phyloP scores from a whole-genome alignment of 768 basidiomycete genomes.

The Tricholoma sp. region DNA sequence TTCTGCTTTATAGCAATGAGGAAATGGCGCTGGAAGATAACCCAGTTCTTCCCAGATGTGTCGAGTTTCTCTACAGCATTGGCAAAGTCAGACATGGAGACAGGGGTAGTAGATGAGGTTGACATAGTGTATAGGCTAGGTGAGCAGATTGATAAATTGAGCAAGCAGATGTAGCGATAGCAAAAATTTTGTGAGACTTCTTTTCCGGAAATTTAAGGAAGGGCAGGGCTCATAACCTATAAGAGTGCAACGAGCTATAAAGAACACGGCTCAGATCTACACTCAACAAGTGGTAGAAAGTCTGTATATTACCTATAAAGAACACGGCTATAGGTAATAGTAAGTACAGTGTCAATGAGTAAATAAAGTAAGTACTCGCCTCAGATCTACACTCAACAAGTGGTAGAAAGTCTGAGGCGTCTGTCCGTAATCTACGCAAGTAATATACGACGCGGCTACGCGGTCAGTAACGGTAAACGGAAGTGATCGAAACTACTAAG shows the following conservation, averaged over 20 bases:
- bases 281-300: neutral
- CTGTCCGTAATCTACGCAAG: neutral
- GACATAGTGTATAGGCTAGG: neutral
- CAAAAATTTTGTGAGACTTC: neutral
- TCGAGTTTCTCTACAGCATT: neutral
- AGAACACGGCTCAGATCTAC: neutral
- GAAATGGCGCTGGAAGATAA: neutral
- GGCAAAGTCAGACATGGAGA: neutral
- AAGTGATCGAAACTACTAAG: neutral
- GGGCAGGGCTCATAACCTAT: neutral
- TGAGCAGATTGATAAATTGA: neutral
- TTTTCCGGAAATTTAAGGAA: neutral
- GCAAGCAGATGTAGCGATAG: neutral
- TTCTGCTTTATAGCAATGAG: neutral
- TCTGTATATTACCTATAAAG: neutral
- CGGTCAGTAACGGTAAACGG: neutral
- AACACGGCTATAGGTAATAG: neutral
- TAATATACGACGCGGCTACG: conserved; percentile 2
- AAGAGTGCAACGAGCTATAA: neutral
- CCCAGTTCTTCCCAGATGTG: neutral
- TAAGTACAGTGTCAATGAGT: neutral
- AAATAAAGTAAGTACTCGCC: neutral
- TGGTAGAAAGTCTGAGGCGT: neutral
- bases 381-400: neutral
- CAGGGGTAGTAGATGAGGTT: neutral